Evolutionary conservation across 2,329 filamentous ascomycete species (phyloP).

Genomic region (Alternaria longipes): DNA sequence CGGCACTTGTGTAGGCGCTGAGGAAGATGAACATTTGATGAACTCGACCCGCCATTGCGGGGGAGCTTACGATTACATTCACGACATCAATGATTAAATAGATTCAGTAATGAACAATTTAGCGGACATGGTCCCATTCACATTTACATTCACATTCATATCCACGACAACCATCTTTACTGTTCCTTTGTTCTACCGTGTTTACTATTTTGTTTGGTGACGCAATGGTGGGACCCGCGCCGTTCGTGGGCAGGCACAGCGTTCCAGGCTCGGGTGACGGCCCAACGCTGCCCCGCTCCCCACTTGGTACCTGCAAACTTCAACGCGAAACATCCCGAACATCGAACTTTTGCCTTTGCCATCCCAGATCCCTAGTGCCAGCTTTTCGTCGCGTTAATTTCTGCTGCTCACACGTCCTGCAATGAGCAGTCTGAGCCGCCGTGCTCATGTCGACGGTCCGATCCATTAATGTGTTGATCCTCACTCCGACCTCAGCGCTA

Average conservation of each 20-base stretch:
- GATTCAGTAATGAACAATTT: constrained; percentile 18
- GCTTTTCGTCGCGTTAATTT: not conserved
- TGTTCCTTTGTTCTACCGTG: constrained; percentile 1
- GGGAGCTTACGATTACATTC: constrained; percentile 33
- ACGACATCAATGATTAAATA: constrained; percentile 25
- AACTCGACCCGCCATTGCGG: constrained; percentile 21
- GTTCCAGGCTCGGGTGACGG: constrained; percentile 15
- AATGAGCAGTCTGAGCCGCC: not conserved
- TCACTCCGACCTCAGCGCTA: not conserved
- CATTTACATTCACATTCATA: not conserved
- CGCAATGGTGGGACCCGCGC: constrained; percentile 16
- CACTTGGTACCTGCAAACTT: constrained; percentile 8
- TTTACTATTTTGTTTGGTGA: constrained; percentile 15
- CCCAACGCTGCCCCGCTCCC: constrained; percentile 15
- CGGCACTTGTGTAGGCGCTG: not conserved
- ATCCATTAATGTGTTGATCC: not conserved
- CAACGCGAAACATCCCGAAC: constrained; percentile 2
- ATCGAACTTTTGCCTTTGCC: constrained; percentile 8
- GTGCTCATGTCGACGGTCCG: not conserved
- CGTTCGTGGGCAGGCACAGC: not conserved
- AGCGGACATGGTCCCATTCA: constrained; percentile 3
- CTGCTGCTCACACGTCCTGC: not conserved
- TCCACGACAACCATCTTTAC: not conserved
- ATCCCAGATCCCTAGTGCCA: constrained; percentile 2
- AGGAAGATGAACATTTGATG: constrained; percentile 20